Conservation (phyloP, 225 moss, liverwort and hornwort species). For the Sphagnum tenellum region DNA sequence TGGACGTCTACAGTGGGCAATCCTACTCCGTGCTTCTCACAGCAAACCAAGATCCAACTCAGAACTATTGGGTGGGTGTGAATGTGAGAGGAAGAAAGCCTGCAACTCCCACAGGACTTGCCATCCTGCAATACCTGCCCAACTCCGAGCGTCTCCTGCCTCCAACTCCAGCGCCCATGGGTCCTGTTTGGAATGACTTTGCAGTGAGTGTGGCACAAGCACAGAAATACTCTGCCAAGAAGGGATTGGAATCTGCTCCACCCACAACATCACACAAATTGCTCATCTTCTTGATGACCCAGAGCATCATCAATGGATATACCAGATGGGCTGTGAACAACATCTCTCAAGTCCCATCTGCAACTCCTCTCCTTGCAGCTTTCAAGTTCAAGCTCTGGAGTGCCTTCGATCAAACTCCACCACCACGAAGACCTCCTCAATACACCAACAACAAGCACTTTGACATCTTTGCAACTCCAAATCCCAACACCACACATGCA, state of each 20-base stretch:
- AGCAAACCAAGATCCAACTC: conserved; percentile 21
- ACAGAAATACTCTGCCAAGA: conserved; percentile 14
- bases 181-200: conserved; percentile 55
- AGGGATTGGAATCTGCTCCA: not conserved
- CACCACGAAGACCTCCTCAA: conserved; percentile 13
- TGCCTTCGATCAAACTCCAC: conserved; percentile 14
- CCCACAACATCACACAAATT: conserved; percentile 23
- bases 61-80: conserved; percentile 55
- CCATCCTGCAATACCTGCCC: conserved; percentile 46
- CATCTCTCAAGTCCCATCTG: conserved; percentile 26
- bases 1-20: conserved; percentile 50
- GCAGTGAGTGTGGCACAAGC: conserved; percentile 28
- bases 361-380: conserved; percentile 37
- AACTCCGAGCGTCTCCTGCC: conserved; percentile 16
- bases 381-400: conserved; percentile 22
- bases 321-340: conserved; percentile 68
- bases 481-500: conserved; percentile 18
- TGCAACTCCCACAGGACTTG: conserved; percentile 40
- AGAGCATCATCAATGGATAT: conserved; percentile 38
- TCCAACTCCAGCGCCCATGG: conserved; percentile 24
- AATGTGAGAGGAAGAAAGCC: conserved; percentile 52
- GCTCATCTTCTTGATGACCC: conserved; percentile 40
- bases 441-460: conserved; percentile 4
- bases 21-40: conserved; percentile 43
- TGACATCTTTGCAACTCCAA: conserved; percentile 22